Evolutionary conservation across 2,329 filamentous ascomycete genomes (phyloP).

Genomic region (Drechslerella dactyloides): DNA sequence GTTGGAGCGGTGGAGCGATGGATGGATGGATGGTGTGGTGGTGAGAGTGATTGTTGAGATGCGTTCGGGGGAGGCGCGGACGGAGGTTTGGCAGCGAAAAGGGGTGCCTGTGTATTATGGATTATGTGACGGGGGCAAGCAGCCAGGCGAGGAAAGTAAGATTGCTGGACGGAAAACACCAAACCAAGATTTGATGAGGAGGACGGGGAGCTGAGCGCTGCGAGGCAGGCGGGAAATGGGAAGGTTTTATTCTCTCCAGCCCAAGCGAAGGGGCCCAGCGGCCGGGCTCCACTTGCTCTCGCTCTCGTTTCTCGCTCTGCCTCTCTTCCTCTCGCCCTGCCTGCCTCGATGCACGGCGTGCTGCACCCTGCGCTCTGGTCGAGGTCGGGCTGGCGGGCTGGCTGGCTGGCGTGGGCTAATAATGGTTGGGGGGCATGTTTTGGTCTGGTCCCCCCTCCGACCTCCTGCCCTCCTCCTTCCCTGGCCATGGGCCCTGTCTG

Average conservation of each 20-base stretch:
- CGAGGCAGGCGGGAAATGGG: constrained; percentile 27
- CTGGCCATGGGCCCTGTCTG: neutral
- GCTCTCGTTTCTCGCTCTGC: constrained; percentile 4
- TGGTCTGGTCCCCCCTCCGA: constrained; percentile 17
- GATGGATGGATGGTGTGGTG: constrained; percentile 46
- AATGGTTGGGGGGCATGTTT: constrained; percentile 21
- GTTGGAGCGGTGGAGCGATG: constrained; percentile 25
- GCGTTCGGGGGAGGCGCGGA: constrained; percentile 36
- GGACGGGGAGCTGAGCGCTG: constrained; percentile 19
- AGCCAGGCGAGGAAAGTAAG: constrained; percentile 7
- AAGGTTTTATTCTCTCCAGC: constrained; percentile 48
- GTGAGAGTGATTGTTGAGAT: constrained; percentile 4
- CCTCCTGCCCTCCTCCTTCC: constrained; percentile 36
- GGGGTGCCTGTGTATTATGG: constrained; percentile 1
- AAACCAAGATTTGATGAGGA: constrained; percentile 3
- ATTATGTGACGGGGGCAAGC: constrained; percentile 11
- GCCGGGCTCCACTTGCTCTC: constrained; percentile 14
- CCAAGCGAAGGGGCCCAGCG: constrained; percentile 13
- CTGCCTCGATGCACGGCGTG: too few species aligned
- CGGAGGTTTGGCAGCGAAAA: constrained; percentile 37
- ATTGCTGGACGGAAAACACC: neutral
- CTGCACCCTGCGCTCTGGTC: too few species aligned
- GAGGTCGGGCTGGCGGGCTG: constrained; percentile 6
- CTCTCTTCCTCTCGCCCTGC: too few species aligned
- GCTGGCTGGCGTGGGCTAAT: constrained; percentile 9